phyloP scores from a whole-genome alignment of 306 rosid species.

The barrel medic (Medicago truncatula) region MtrunA17r5.0-ANR NC_053044.1:54599001-54599500 shows the following conservation, averaged over 20 bases:
- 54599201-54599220: conserved; percentile 11
- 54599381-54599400: conserved; percentile 56
- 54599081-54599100: not conserved
- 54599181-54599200: conserved; percentile 21
- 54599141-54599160: not conserved
- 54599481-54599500: conserved; percentile 77
- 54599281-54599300: conserved; percentile 82
- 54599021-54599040: not conserved
- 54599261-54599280: conserved; percentile 72
- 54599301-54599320: conserved; percentile 91
- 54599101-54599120: not conserved
- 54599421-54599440: conserved; percentile 63
- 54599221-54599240: conserved; percentile 20
- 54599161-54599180: not conserved
- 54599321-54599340: conserved; percentile 75
- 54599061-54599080: not conserved
- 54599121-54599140: conserved; percentile 1
- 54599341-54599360: conserved; percentile 60
- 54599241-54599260: conserved; percentile 99
- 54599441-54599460: conserved; percentile 61
- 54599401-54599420: conserved; percentile 77
- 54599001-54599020: conserved; percentile 2
- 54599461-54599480: conserved; percentile 57
- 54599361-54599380: conserved; percentile 63
- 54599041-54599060: not conserved